These are phyloP conservation scores for Blastomyces gilchristii DNA, from an alignment of 2,329 filamentous ascomycete genomes.

Conservation along the genomic window DNA sequence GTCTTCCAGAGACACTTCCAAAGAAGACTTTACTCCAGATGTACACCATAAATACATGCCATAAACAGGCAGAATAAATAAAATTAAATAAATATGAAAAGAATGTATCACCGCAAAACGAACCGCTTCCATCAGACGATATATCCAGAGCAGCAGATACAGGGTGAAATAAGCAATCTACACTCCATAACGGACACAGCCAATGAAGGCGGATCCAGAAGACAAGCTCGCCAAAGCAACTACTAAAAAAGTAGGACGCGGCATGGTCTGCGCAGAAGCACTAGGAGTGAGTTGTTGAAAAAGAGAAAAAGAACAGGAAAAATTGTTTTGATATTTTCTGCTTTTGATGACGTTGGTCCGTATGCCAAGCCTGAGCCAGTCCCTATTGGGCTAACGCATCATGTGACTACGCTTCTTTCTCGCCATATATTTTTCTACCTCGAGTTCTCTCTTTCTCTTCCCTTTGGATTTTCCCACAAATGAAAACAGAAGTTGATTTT, in stretches of 20 bases:
- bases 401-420: neutral
- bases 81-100: neutral
- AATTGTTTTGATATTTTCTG: neutral
- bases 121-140: conserved; percentile 66
- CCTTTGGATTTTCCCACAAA: conserved; percentile 2
- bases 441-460: neutral
- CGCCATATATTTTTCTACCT: no score
- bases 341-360: neutral
- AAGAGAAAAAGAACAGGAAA: conserved; percentile 15
- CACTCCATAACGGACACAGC: conserved; percentile 46
- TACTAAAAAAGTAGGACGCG: conserved; percentile 22
- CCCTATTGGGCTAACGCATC: neutral
- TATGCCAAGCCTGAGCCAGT: neutral
- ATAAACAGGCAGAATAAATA: neutral
- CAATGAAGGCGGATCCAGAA: conserved; percentile 44
- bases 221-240: conserved; percentile 24
- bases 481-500: neutral
- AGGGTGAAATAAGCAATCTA: conserved; percentile 57
- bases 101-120: conserved; percentile 67
- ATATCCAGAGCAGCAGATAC: conserved; percentile 82
- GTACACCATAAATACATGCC: neutral
- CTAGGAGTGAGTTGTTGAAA: conserved; percentile 28
- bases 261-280: conserved; percentile 31
- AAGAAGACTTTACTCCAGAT: neutral
- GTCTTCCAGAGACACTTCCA: neutral